Evolutionary conservation across 2,329 filamentous ascomycete genomes (phyloP), one percentile per base, ranked within the genome.

Genomic region (Rutstroemia sp.): DNA sequence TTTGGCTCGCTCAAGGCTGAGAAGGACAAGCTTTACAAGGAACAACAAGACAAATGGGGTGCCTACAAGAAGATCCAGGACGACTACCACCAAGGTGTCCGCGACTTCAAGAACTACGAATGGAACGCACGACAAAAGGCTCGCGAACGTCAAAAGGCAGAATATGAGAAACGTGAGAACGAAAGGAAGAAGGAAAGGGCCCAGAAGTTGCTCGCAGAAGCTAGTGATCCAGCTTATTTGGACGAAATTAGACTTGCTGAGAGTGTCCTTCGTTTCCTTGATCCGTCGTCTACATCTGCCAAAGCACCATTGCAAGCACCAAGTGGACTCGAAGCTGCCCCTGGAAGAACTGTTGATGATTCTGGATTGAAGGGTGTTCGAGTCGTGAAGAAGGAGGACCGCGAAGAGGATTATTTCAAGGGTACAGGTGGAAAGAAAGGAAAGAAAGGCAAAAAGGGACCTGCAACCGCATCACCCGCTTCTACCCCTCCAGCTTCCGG

Each of bases 211-310:
- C 84, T 95, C 42, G 85, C 86, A 67, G 88, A 92, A 69, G 90
- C 90, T 65, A 88, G 85, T 70, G 86, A 90, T 66, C 91, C 87
- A 16, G 94, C 94, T 52, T 99, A 90, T 78, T 80, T 90, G 48
- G 90, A 96, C 66, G 91, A 99, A 77, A 96, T 99, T 69, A 82
- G 91, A 67, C 87, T 87, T 53, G 89, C 90, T 61, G 89, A 94
- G 75, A 88, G 85, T 70, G 79, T 99, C 47, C 88, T 97, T 65
- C 85, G 86, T 65, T 92, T 92, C 80, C 92, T 97, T 65, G 92
- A 97, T 72, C 92, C 92, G 2, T 81, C 77, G 16, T 78, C 83
- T 58, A 74, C 77, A 39, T 73, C 77, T 34, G 77, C 79, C 70
- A 89, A 87, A 74, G 89, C 87, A 76, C 81, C 77, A 59, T 81